Conservation (phyloP, 2,329 filamentous ascomycete species). For the Fusarium succisae region DNA sequence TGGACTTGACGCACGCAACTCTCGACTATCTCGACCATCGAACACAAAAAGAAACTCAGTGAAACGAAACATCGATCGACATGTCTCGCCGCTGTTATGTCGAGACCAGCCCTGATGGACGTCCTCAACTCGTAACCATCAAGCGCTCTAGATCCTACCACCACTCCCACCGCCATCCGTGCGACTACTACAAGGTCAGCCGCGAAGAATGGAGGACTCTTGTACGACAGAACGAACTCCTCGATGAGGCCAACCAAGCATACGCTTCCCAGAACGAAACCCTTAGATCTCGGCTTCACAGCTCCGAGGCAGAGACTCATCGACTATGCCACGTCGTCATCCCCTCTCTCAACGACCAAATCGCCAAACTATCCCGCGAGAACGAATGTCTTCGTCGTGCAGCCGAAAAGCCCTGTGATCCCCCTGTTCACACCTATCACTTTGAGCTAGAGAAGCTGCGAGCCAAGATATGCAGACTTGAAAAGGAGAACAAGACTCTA, state of each 20-base stretch:
- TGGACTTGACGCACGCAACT: slow-evolving; percentile 4
- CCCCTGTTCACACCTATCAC: slow-evolving; percentile 28
- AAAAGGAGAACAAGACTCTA: slow-evolving; percentile 51
- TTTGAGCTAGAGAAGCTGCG: slow-evolving; percentile 48
- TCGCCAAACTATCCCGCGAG: slow-evolving; percentile 49
- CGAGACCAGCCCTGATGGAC: slow-evolving; percentile 48
- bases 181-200: slow-evolving; percentile 49
- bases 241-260: slow-evolving; percentile 49
- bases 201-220: slow-evolving; percentile 51
- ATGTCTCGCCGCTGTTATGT: slow-evolving; percentile 52
- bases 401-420: slow-evolving; percentile 45
- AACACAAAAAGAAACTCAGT: background rate
- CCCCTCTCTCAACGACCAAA: slow-evolving; percentile 50
- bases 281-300: slow-evolving; percentile 50
- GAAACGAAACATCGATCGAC: background rate
- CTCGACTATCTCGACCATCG: background rate
- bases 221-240: slow-evolving; percentile 48
- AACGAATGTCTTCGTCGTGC: slow-evolving; percentile 53
- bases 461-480: slow-evolving; percentile 47
- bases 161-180: slow-evolving; percentile 45
- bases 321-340: slow-evolving; percentile 47
- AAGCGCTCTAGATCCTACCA: slow-evolving; percentile 53
- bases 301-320: slow-evolving; percentile 49
- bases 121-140: slow-evolving; percentile 51
- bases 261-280: slow-evolving; percentile 46